Percentiles rank a stretch among this genome's conserved stretches.
Conservation (phyloP, 495 filamentous ascomycete genomes). For the Physcia stellaris region DNA sequence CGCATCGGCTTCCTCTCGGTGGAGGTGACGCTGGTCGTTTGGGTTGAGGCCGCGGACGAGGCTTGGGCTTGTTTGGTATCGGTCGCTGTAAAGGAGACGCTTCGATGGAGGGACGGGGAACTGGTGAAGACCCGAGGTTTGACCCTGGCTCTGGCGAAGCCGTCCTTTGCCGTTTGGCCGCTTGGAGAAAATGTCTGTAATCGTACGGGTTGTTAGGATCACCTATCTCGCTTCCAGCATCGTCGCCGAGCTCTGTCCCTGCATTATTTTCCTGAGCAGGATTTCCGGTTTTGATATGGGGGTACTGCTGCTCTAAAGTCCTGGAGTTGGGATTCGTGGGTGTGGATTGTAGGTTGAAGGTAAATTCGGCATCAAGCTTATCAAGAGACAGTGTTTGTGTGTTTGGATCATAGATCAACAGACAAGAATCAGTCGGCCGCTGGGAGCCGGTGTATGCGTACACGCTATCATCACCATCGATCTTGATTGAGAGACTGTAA, state of each 20-base stretch:
- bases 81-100: constrained; percentile 1
- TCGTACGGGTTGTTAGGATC: constrained; percentile 44
- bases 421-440: constrained; percentile 29
- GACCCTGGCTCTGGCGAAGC: constrained; percentile 10
- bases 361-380: constrained; percentile 34
- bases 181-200: constrained; percentile 45
- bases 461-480: constrained; percentile 31
- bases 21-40: constrained; percentile 6
- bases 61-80: constrained; percentile 6
- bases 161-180: constrained; percentile 4
- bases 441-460: constrained; percentile 39
- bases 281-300: constrained; percentile 32
- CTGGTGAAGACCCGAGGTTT: too few species aligned
- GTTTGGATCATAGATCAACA: constrained; percentile 38
- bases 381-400: constrained; percentile 38
- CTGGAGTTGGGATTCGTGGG: constrained; percentile 31
- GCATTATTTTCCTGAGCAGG: constrained; percentile 24
- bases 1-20: constrained; percentile 8
- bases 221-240: constrained; percentile 23
- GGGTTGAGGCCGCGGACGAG: constrained; percentile 4
- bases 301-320: constrained; percentile 30
- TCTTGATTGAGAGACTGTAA: constrained; percentile 32
- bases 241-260: constrained; percentile 25
- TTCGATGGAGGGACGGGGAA: constrained; percentile 5
- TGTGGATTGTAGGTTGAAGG: constrained; percentile 42